Conservation (phyloP, 129 eudicot species). For the Flaveria ramosissima region DNA sequence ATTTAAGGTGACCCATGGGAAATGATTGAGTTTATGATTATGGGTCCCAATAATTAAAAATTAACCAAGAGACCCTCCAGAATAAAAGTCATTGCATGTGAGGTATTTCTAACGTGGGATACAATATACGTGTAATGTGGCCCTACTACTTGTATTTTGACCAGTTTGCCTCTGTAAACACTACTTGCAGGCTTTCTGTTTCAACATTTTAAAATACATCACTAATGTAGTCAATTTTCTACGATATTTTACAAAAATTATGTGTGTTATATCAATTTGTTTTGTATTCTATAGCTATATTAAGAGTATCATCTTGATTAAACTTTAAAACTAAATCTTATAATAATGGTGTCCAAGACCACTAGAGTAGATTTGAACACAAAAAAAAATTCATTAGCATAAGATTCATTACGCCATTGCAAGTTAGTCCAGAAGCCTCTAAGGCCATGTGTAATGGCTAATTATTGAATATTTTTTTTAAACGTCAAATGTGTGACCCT, state of each 20-base stretch:
- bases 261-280: too few species aligned
- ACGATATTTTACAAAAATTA: not conserved
- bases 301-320: too few species aligned
- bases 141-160: conserved; percentile 22
- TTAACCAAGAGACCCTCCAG: conserved; percentile 16
- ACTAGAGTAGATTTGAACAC: too few species aligned
- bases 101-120: conserved; percentile 36
- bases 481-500: too few species aligned
- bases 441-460: too few species aligned
- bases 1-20: conserved; percentile 28
- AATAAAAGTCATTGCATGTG: conserved; percentile 31
- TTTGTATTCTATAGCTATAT: too few species aligned
- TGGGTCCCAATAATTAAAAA: conserved; percentile 19
- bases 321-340: too few species aligned
- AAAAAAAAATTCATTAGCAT: too few species aligned
- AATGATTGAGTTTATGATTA: conserved; percentile 37
- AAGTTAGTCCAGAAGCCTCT: too few species aligned
- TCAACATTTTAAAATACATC: not conserved
- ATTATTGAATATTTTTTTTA: too few species aligned
- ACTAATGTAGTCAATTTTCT: not conserved
- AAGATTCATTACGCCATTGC: too few species aligned
- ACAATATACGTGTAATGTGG: conserved; percentile 29
- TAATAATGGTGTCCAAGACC: too few species aligned
- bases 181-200: not conserved
- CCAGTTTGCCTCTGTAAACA: not conserved